Conservation (phyloP, 306 rosid genomes). For the Cicer judaicum region DNA sequence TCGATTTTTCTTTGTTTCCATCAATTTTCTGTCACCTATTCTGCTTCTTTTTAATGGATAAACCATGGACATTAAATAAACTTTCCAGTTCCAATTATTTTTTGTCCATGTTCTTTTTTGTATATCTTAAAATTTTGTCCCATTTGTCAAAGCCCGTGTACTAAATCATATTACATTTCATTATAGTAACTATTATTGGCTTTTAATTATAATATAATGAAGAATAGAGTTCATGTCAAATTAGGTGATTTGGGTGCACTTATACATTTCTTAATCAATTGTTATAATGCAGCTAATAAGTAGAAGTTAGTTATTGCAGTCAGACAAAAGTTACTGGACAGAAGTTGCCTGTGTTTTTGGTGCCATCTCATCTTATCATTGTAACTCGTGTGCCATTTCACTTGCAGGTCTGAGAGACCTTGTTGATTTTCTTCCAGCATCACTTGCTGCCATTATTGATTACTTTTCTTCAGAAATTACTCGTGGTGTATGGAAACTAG, state of each 20-base stretch:
- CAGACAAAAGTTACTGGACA: slow-evolving; percentile 30
- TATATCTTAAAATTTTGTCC: slow-evolving; percentile 15
- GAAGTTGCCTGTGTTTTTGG: slow-evolving; percentile 37
- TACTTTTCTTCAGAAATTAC: slow-evolving; percentile 85
- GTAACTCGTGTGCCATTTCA: slow-evolving; percentile 42
- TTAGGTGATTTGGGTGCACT: slow-evolving; percentile 30
- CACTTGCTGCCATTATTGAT: slow-evolving; percentile 72
- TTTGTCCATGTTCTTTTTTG: slow-evolving; percentile 2
- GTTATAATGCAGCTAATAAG: slow-evolving; percentile 26
- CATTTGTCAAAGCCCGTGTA: slow-evolving; percentile 5
- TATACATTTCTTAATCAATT: slow-evolving; percentile 23
- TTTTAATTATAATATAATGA: slow-evolving; percentile 7
- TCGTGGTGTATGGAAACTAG: slow-evolving; percentile 83
- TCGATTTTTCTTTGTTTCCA: slow-evolving; percentile 35
- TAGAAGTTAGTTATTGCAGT: slow-evolving; percentile 27
- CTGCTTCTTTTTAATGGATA: slow-evolving; percentile 28
- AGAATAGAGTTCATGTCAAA: slow-evolving; percentile 22
- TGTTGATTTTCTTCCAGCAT: slow-evolving; percentile 81
- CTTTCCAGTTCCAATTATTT: slow-evolving; percentile 28
- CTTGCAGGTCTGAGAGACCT: slow-evolving; percentile 82
- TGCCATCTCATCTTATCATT: slow-evolving; percentile 36
- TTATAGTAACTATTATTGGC: neutral
- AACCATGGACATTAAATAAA: neutral
- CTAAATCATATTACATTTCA: slow-evolving; percentile 27
- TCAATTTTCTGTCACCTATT: slow-evolving; percentile 20